Evolutionary conservation across 1,284 basidiomycete genomes (phyloP).

Genomic region (Ganoderma lingzhi): DNA sequence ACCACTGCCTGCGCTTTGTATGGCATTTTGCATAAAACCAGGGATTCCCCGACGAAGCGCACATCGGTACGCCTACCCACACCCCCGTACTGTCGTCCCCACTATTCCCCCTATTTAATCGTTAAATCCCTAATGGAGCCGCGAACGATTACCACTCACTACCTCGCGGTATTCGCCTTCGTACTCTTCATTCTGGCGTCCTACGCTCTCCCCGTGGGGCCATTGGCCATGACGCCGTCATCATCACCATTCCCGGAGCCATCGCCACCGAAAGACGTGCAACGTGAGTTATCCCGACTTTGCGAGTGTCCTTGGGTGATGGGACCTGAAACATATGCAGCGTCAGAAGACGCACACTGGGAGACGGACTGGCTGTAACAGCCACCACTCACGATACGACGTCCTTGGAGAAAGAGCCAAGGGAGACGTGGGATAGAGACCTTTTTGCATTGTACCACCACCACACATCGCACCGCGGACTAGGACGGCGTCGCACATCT

Average conservation of each 20-base stretch:
- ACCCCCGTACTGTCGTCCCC: neutral
- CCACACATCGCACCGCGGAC: neutral
- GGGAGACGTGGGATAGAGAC: neutral
- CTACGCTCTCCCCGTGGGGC: neutral
- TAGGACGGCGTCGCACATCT: no score
- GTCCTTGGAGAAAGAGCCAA: neutral
- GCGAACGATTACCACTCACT: neutral
- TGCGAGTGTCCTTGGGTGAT: neutral
- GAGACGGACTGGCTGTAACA: constrained; percentile 1
- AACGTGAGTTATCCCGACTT: neutral
- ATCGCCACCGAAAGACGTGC: neutral
- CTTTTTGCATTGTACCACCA: neutral
- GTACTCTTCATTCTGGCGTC: neutral
- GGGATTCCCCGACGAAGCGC: neutral
- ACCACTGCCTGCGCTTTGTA: neutral
- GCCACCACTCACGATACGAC: neutral
- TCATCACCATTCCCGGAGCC: neutral
- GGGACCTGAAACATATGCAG: neutral
- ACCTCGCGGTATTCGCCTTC: neutral
- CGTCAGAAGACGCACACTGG: neutral
- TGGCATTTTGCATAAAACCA: neutral
- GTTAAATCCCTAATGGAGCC: neutral
- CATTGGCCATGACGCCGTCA: neutral
- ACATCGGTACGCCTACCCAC: neutral
- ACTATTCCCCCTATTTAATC: neutral